Conservation (phyloP, 345 rosid species). For the Sonneratia alba region DNA sequence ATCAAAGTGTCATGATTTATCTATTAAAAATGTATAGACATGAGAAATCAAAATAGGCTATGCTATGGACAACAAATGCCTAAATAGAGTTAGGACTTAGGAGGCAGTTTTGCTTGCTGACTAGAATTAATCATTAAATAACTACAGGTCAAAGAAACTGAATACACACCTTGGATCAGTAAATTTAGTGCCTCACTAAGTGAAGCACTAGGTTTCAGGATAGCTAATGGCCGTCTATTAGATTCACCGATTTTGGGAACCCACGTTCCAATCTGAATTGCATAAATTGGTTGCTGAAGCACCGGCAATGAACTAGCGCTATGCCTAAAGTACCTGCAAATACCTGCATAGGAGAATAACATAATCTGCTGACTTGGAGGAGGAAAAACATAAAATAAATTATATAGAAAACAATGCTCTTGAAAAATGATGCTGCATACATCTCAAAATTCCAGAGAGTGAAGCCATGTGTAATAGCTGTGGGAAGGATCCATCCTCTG, state of each 20-base stretch:
- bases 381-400: background rate
- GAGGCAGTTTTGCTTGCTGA: background rate
- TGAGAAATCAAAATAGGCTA: background rate
- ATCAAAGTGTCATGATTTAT: background rate
- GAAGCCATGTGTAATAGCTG: constrained; percentile 91
- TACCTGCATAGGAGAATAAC: constrained; percentile 44
- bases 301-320: constrained; percentile 78
- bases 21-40: background rate
- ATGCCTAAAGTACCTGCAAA: constrained; percentile 88
- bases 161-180: constrained; percentile 45
- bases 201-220: constrained; percentile 52
- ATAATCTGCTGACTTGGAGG: background rate
- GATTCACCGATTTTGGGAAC: constrained; percentile 83
- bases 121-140: background rate
- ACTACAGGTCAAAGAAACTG: background rate
- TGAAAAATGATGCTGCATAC: constrained; percentile 52
- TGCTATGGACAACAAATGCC: background rate
- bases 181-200: constrained; percentile 54
- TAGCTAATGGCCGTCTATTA: constrained; percentile 42
- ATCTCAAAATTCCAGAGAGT: constrained; percentile 78
- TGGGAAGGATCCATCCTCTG: constrained; percentile 48
- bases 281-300: constrained; percentile 76
- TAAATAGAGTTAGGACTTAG: background rate
- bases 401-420: constrained; percentile 4
- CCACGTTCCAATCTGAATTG: constrained; percentile 84